Evolutionary conservation across 1,284 basidiomycete species (phyloP).

Genomic region (Leucoagaricus sp.): DNA sequence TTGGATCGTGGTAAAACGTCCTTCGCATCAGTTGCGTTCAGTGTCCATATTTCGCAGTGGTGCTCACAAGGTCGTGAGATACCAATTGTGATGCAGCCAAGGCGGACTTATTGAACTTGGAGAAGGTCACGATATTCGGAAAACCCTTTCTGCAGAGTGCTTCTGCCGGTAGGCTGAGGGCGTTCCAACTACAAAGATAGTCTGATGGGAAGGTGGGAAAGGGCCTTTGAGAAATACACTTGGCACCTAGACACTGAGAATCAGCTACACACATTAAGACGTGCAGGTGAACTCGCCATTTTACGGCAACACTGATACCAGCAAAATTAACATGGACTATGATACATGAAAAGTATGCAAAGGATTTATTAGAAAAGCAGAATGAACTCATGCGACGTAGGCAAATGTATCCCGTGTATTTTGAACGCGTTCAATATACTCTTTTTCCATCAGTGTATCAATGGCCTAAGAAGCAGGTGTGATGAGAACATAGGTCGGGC

Average conservation of each 20-base stretch:
- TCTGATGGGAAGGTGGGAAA: not conserved
- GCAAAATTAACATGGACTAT: slow-evolving; percentile 4
- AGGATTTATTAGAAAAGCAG: not conserved
- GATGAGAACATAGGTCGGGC: not conserved
- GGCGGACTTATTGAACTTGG: not conserved
- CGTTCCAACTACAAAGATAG: not conserved
- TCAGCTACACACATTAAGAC: not conserved
- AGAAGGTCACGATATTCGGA: not conserved
- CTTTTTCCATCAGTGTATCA: slow-evolving; percentile 95
- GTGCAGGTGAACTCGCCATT: not conserved
- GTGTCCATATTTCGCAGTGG: slow-evolving; percentile 10
- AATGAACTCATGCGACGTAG: slow-evolving; percentile 58
- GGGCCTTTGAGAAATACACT: not conserved
- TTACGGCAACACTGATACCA: not conserved
- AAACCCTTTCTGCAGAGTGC: not conserved
- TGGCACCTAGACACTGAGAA: not conserved
- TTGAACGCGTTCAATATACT: slow-evolving; percentile 94
- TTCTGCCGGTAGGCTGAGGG: not conserved
- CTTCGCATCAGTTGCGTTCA: not conserved
- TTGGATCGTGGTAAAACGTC: not conserved
- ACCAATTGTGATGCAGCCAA: not conserved
- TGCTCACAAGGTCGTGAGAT: slow-evolving; percentile 11
- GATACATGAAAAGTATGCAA: slow-evolving; percentile 8
- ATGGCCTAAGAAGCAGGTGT: slow-evolving; percentile 68
- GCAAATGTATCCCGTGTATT: slow-evolving; percentile 80